phyloP scores from a whole-genome alignment of 164 flowering plant genomes.

The Taxillus chinensis region DNA sequence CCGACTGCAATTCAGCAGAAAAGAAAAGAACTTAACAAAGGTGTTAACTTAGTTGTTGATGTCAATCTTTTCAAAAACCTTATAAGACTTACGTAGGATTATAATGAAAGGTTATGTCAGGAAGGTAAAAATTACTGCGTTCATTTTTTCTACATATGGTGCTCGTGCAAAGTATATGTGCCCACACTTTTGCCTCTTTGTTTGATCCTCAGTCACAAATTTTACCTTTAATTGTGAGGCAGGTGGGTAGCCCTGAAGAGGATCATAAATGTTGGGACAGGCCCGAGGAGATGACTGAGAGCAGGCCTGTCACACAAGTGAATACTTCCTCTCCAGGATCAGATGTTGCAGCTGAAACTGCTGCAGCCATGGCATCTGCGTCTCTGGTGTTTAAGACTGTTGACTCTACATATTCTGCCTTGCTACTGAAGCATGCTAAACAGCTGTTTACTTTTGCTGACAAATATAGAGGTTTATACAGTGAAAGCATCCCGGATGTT shows the following conservation, averaged over 20 bases:
- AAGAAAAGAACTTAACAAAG: no score
- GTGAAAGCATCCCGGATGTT: constrained; percentile 61
- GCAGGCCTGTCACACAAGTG: constrained; percentile 66
- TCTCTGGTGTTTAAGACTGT: constrained; percentile 66
- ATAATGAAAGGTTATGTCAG: no score
- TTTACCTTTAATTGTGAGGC: constrained; percentile 4
- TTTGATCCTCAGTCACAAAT: background rate
- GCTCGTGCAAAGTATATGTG: no score
- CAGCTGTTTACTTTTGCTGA: constrained; percentile 78
- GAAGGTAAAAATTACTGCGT: no score
- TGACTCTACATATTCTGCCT: constrained; percentile 47
- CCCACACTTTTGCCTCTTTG: no score
- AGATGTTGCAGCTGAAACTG: constrained; percentile 93
- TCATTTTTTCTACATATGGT: no score
- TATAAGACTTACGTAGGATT: no score
- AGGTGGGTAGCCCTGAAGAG: constrained; percentile 71
- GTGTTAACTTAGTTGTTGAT: no score
- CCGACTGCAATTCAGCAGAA: no score
- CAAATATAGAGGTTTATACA: constrained; percentile 46
- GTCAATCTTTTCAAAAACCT: no score
- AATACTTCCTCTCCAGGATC: constrained; percentile 69
- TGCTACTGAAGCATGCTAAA: constrained; percentile 65
- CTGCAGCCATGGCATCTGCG: constrained; percentile 91
- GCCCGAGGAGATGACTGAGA: constrained; percentile 63
- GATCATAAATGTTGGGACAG: constrained; percentile 94